These are phyloP conservation scores for Apophysomyces sp. DNA, from an alignment of 371 early-diverging fungal species.

Conservation along the genomic window DNA sequence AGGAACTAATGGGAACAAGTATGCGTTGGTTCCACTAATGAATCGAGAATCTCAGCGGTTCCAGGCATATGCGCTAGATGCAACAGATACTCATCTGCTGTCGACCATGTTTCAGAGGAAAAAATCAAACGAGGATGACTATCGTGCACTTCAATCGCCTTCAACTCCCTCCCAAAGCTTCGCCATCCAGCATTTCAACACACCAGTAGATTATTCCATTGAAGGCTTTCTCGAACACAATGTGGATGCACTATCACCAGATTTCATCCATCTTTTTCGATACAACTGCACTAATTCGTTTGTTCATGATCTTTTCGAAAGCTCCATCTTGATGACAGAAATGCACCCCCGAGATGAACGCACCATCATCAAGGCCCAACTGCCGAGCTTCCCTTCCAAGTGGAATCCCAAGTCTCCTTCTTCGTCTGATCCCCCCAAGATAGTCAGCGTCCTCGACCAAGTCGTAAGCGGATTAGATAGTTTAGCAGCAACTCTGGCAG, in stretches of 20 bases:
- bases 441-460: slow-evolving; percentile 29
- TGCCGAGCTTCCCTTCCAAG: slow-evolving; percentile 32
- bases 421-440: slow-evolving; percentile 17
- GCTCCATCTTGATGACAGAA: slow-evolving; percentile 45
- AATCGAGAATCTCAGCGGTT: slow-evolving; percentile 34
- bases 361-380: slow-evolving; percentile 60
- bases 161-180: slow-evolving; percentile 47
- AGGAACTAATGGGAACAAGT: slow-evolving; percentile 13
- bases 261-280: slow-evolving; percentile 78
- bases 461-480: slow-evolving; percentile 18
- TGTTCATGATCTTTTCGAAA: slow-evolving; percentile 56
- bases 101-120: slow-evolving; percentile 27
- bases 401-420: background rate
- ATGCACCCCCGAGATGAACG: slow-evolving; percentile 54
- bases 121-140: slow-evolving; percentile 15
- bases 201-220: slow-evolving; percentile 68
- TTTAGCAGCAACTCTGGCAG: slow-evolving; percentile 29
- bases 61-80: slow-evolving; percentile 39
- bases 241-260: slow-evolving; percentile 67
- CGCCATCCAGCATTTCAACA: slow-evolving; percentile 69
- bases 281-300: slow-evolving; percentile 66
- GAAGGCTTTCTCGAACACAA: slow-evolving; percentile 75
- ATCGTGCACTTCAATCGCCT: slow-evolving; percentile 15
- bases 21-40: slow-evolving; percentile 21
- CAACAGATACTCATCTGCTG: slow-evolving; percentile 39